Evolutionary conservation across 805 yeast species (phyloP), one percentile per base, ranked within the genome.

Genomic region (Candida vaughaniae): DNA sequence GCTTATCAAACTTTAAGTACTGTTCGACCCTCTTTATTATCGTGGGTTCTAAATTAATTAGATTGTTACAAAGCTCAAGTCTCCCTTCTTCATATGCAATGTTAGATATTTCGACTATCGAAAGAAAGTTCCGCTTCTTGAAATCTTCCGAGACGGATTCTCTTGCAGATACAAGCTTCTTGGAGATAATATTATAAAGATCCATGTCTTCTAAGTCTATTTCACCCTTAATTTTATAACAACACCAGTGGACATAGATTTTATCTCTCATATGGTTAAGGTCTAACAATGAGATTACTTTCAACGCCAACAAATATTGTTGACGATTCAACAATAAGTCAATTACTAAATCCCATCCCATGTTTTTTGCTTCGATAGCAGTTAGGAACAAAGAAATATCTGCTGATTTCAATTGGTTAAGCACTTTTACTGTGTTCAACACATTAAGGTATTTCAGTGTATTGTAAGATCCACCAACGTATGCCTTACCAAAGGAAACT

Each of bases 71-170:
- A 16, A 93, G 60, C 16, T 71, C 66, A 8, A 73, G 56, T 18
- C 98, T 68, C 1, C 98, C 98, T 58, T 91, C 97, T 49, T 82
- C 81, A 49, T 73, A 76, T 1, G 95, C 93, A 12, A 76, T 69
- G 6, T 69, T 64, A 0, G 87, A 79, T 18, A 88, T 75, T 18
- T 70, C 65, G 5, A 76, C 74, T 42, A 77, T 80, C 0, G 89
- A 69, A 6, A 65, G 43, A 16, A 44, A 45, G 14, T 81, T 71
- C 3, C 71, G 69, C n/a, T 33, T 32, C 4, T 4, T 23, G 4
- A 22, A 3, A 10, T 18, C 17, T 5, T 11, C 17, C 3, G 11
- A 10, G 4, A 7, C n/a, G 5, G 37, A 31, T 8, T 40, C 35
- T 8, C 46, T 39, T 3, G 52, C 51, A 1, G 61, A 45, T 3